phyloP scores from a whole-genome alignment of 768 basidiomycete species.

The Hirschioporus abietinus region DNA sequence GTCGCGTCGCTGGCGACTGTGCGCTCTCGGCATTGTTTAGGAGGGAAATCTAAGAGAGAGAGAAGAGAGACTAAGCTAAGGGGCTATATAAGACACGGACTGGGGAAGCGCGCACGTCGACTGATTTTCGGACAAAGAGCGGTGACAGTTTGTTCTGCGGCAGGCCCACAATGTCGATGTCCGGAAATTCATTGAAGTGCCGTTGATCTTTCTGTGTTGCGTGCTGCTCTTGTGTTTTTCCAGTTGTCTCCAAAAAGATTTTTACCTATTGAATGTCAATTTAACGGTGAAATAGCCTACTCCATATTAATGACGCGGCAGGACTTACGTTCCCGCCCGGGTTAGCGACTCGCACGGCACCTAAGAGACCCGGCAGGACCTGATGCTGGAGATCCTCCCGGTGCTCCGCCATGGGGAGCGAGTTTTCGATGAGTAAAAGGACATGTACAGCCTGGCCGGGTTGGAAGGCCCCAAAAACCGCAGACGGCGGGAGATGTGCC shows the following conservation, averaged over 20 bases:
- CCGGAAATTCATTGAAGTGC: slow-evolving; percentile 4
- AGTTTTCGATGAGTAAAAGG: slow-evolving; percentile 25
- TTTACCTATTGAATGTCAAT: background rate
- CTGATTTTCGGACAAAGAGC: slow-evolving; percentile 2
- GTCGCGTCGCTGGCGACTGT: background rate
- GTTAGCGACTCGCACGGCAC: slow-evolving; percentile 19
- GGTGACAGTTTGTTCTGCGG: slow-evolving; percentile 5
- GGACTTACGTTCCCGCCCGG: slow-evolving; percentile 8
- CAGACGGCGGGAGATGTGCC: slow-evolving; percentile 9
- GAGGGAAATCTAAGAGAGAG: background rate
- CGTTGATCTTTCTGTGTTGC: background rate
- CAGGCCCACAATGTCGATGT: slow-evolving; percentile 3
- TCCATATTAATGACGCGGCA: background rate
- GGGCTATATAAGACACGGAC: background rate
- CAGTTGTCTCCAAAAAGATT: slow-evolving; percentile 3
- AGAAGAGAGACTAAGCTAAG: background rate
- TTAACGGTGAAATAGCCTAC: slow-evolving; percentile 1
- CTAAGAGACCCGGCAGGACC: slow-evolving; percentile 22
- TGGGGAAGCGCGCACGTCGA: background rate
- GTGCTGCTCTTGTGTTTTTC: slow-evolving; percentile 2
- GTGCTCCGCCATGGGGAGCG: slow-evolving; percentile 17
- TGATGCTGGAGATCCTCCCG: slow-evolving; percentile 22
- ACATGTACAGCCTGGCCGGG: slow-evolving; percentile 22
- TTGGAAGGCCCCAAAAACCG: slow-evolving; percentile 17
- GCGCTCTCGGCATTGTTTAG: background rate